Conservation (phyloP, 2,329 filamentous ascomycete species). For the Phyllosticta citriasiana region DNA sequence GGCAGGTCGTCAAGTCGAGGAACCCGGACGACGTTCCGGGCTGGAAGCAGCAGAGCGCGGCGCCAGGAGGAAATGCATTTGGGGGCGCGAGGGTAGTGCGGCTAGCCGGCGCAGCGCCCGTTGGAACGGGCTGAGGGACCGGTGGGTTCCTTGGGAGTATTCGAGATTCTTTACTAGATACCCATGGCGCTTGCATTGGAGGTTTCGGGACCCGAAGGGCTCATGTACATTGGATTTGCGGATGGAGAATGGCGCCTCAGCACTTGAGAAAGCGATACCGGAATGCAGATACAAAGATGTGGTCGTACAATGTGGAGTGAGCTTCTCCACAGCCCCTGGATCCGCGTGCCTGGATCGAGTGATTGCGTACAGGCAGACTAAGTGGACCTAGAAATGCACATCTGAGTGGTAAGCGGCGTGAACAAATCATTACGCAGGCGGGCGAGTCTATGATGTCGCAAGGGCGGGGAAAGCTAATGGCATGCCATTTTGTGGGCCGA, state of each 20-base stretch:
- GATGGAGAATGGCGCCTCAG: too few species aligned
- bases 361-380: neutral
- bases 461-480: neutral
- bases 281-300: too few species aligned
- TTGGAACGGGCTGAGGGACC: constrained; percentile 13
- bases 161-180: neutral
- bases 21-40: constrained; percentile 54
- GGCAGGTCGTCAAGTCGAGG: constrained; percentile 55
- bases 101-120: constrained; percentile 44
- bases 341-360: neutral
- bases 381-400: neutral
- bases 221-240: too few species aligned
- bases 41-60: constrained; percentile 49
- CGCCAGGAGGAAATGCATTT: constrained; percentile 14
- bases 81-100: constrained; percentile 48
- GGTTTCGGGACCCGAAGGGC: neutral
- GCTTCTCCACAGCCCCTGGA: neutral
- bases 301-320: neutral
- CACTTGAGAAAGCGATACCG: too few species aligned
- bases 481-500: neutral
- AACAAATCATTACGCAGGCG: neutral
- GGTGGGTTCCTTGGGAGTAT: neutral
- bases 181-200: neutral
- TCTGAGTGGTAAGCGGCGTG: neutral
- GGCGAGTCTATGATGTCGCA: neutral